A percentile compares a stretch with the other conserved stretches of the same genome.
These are phyloP conservation scores for Fagopyrum esculentum DNA, from an alignment of 148 eudicot genomes.

Conservation along the genomic window DNA sequence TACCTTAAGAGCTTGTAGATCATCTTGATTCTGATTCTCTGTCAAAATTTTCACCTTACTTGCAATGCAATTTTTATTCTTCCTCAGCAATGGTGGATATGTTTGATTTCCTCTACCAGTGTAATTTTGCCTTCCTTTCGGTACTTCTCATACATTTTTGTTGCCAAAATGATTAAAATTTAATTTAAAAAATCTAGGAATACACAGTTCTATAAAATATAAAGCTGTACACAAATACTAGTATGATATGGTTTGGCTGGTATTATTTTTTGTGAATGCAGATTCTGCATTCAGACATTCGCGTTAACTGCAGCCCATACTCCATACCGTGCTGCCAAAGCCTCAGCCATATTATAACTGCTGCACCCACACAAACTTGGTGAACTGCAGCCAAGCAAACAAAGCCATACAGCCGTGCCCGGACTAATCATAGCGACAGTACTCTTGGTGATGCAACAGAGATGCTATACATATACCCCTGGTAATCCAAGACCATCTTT, in stretches of 20 bases:
- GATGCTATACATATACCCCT: too few relatives aligned
- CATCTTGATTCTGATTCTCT: constrained; percentile 15
- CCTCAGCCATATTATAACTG: too few relatives aligned
- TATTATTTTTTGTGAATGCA: too few relatives aligned
- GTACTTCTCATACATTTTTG: background rate
- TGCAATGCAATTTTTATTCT: background rate
- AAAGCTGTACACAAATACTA: background rate
- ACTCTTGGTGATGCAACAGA: too few relatives aligned
- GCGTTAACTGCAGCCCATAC: too few relatives aligned
- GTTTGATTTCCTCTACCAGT: background rate
- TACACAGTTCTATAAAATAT: background rate
- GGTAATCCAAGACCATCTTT: too few relatives aligned
- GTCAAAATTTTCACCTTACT: background rate
- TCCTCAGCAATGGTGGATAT: background rate
- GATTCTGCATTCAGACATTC: too few relatives aligned
- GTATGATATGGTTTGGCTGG: background rate
- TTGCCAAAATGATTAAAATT: background rate
- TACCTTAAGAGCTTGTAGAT: constrained; percentile 44
- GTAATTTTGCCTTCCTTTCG: background rate
- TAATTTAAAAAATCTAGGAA: background rate
- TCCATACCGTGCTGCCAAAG: too few relatives aligned
- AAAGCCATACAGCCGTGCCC: too few relatives aligned
- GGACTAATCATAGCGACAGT: too few relatives aligned
- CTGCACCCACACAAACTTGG: too few relatives aligned
- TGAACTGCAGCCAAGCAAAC: too few relatives aligned